A percentile compares a stretch with the other conserved stretches of the same genome.
Conservation (phyloP, 192 early-diverging fungal species). For the Anaeromyces robustus region DNA sequence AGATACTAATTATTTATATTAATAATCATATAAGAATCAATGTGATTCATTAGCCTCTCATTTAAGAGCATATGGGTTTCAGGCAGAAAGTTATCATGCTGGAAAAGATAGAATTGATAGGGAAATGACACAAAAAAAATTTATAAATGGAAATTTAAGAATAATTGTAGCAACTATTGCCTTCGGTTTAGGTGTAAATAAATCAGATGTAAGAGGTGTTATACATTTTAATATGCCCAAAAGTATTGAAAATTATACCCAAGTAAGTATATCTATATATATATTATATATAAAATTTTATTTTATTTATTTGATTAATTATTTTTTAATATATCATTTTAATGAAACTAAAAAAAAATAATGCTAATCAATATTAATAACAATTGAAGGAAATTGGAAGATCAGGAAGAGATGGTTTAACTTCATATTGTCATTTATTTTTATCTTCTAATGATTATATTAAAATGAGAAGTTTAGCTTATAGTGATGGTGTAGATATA, state of each 20-base stretch:
- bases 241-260: slow-evolving; percentile 57
- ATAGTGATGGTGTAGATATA: slow-evolving; percentile 9
- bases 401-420: slow-evolving; percentile 42
- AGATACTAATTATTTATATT: too few species aligned
- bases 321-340: too few species aligned
- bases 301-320: neutral
- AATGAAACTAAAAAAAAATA: too few species aligned
- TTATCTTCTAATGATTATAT: slow-evolving; percentile 26
- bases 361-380: too few species aligned
- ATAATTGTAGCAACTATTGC: slow-evolving; percentile 60
- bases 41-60: slow-evolving; percentile 54
- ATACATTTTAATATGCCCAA: slow-evolving; percentile 57
- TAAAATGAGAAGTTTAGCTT: slow-evolving; percentile 21
- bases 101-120: slow-evolving; percentile 44
- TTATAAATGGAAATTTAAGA: slow-evolving; percentile 40
- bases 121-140: slow-evolving; percentile 41
- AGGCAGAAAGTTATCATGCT: slow-evolving; percentile 64
- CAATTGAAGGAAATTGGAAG: slow-evolving; percentile 44
- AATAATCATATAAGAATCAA: slow-evolving; percentile 40
- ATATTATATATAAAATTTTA: neutral
- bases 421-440: slow-evolving; percentile 27
- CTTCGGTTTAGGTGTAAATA: slow-evolving; percentile 62
- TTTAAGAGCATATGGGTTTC: slow-evolving; percentile 41
- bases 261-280: neutral
- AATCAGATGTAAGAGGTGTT: slow-evolving; percentile 52